Evolutionary conservation across 371 early-diverging fungal species (phyloP), one percentile per base, ranked within the genome.

Genomic region (Apophysomyces trapeziformis): DNA sequence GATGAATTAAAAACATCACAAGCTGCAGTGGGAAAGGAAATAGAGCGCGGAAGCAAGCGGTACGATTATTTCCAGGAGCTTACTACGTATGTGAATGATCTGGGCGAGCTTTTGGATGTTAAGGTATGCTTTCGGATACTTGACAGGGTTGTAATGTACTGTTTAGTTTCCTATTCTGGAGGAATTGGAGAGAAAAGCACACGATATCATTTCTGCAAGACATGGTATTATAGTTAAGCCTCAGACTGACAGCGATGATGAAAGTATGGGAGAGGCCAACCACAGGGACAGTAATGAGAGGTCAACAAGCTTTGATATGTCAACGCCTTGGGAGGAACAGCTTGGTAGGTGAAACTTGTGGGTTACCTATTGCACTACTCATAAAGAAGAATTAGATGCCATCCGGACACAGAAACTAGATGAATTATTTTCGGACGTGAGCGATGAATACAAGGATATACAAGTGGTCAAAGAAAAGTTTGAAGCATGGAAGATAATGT

Each of bases 41-140:
- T 88, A 35, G 61, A 79, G 57, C 74, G 69, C 7, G 73, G 81
- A 0, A 84, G 86, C 44, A 68, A 72, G 8, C 81, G 90, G 36
- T 90, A 89, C 67, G 84, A 78, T 16, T 92, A 87, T 68, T 92
- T 88, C 69, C 90, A 90, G 63, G 82, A 86, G 32, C 68, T 90
- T n/a, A 71, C 76, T 36, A 76, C 81, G 1, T 89, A 80, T 70
- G 78, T 88, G 18, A 81, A 85, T 21, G 87, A 89, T 64, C 70
- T 91, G 50, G 90, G 87, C 2, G 89, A 88, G 43, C 87, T 91
- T 63, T 78, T 91, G 44, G 93, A 92, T 70, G 85, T 77, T 35
- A 90, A 90, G 82, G 88, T 88, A 67, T 37, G 61, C 8, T 13
- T 62, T 18, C 13, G 12, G 37, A 7, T 36, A 58, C 11, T 58